Evolutionary conservation across 768 basidiomycete species (phyloP), one percentile per base, ranked within the genome.

Genomic region (Chalciporus piperatus): DNA sequence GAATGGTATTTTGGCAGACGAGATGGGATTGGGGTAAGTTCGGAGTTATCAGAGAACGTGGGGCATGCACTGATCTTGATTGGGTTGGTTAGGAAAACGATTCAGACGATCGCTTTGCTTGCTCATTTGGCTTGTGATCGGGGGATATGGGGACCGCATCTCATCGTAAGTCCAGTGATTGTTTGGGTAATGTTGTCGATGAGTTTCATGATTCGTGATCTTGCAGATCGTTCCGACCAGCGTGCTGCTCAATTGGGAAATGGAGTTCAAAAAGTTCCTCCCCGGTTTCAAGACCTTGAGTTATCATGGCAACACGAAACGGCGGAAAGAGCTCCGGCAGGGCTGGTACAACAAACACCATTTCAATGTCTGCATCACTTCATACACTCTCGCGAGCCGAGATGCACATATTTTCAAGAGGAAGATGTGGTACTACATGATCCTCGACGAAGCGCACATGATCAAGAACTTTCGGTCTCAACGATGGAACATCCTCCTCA

Each of bases 381-480:
- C 92, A 16, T 97, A 97, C 66, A 87, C 92, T 5, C 81, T 96
- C 23, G 93, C 92, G n/a, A 86, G 89, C 62, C 83, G 89, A 35
- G 93, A 97, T 65, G 85, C 90, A 47, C 84, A 90, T 60, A 87
- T 94, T 16, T 93, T 96, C 75, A 91, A 91, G 69, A 84, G 94
- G 39, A 95, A 92, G 71, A 75, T 81, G 44, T 96, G 94, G 94
- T 92, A 93, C 64, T 97, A 97, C 61, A 90, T 97, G 87, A 84
- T 97, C 48, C 82, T 97, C 6, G 93, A 97, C 65, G 93, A 97
- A 69, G 94, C 93, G 7, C 93, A 97, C 64, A 96, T 95, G 84
- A 94, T 97, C 82, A 95, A 95, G 73, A 97, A 97, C 67, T 96
- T 95, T 74, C 85, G 85, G 63, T 92, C 89, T 0, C 92, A 97